A percentile compares a stretch with the other conserved stretches of the same genome.
Conservation (phyloP, 139 green algal species). For the Zygnema circumcarinatum region DNA sequence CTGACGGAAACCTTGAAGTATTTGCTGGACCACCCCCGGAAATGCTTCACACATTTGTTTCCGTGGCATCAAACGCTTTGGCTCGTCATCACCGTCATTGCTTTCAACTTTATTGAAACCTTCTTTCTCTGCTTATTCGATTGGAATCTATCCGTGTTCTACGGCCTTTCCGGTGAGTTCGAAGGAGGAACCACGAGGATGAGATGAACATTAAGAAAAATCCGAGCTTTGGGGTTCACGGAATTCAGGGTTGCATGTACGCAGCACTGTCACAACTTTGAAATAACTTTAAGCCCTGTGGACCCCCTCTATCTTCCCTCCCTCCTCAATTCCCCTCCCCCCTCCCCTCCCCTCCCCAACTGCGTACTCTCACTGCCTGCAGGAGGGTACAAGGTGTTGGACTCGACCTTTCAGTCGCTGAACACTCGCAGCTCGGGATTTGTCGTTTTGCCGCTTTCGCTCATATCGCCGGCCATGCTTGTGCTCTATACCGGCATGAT, state of each 20-base stretch:
- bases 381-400: conserved; percentile 27
- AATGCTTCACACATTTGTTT: conserved; percentile 46
- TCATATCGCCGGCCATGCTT: conserved; percentile 34
- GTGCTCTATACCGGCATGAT: conserved; percentile 53
- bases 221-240: no score
- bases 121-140: conserved; percentile 51
- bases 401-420: conserved; percentile 47
- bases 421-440: conserved; percentile 29
- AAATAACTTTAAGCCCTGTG: no score
- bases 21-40: conserved; percentile 35
- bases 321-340: no score
- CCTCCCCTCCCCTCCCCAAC: no score
- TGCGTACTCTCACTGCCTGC: no score
- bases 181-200: no score
- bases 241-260: no score
- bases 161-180: conserved; percentile 13
- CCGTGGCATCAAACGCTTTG: conserved; percentile 31
- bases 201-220: no score
- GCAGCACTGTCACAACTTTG: no score
- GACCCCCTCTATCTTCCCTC: no score
- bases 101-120: conserved; percentile 27
- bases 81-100: conserved; percentile 38
- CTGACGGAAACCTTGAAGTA: conserved; percentile 8
- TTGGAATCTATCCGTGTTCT: conserved; percentile 27
- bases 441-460: background rate